These are phyloP conservation scores for Urochloa ruziziensis DNA, from an alignment of 176 grass and related monocot genomes.

Conservation along the genomic window DNA sequence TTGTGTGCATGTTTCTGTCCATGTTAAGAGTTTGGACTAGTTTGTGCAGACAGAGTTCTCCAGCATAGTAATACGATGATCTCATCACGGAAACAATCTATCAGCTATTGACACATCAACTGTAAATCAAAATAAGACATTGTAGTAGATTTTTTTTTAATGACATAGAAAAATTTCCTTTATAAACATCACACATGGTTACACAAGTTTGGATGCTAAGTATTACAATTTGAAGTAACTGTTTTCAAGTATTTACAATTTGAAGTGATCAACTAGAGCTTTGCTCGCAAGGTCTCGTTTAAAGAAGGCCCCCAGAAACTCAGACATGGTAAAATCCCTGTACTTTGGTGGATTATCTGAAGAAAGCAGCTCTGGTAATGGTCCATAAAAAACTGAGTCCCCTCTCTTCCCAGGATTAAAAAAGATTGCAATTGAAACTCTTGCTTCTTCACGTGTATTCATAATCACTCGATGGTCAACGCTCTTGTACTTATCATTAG, in stretches of 20 bases:
- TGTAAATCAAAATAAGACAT: neutral
- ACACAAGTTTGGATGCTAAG: neutral
- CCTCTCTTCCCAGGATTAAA: conserved; percentile 62
- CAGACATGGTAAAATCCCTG: conserved; percentile 57
- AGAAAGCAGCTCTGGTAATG: conserved; percentile 54
- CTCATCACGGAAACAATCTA: neutral
- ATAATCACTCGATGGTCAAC: conserved; percentile 76
- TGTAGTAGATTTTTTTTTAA: neutral
- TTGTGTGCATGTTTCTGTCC: no score
- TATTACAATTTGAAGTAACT: neutral
- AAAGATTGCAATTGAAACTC: conserved; percentile 70
- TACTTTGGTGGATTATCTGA: conserved; percentile 45
- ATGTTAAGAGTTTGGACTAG: no score
- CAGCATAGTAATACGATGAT: neutral
- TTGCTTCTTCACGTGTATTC: conserved; percentile 46
- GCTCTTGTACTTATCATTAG: conserved; percentile 71
- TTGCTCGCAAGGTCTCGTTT: conserved; percentile 57
- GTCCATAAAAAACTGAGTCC: conserved; percentile 59
- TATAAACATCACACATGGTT: neutral
- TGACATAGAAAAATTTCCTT: neutral
- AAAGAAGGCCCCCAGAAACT: conserved; percentile 70
- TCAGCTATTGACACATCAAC: neutral
- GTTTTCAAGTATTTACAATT: conserved; percentile 32
- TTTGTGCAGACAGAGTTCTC: neutral
- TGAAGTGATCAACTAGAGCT: conserved; percentile 62